Base-by-base conservation (phyloP, 768 basidiomycete species). In the Agaricus bisporus region DNA sequence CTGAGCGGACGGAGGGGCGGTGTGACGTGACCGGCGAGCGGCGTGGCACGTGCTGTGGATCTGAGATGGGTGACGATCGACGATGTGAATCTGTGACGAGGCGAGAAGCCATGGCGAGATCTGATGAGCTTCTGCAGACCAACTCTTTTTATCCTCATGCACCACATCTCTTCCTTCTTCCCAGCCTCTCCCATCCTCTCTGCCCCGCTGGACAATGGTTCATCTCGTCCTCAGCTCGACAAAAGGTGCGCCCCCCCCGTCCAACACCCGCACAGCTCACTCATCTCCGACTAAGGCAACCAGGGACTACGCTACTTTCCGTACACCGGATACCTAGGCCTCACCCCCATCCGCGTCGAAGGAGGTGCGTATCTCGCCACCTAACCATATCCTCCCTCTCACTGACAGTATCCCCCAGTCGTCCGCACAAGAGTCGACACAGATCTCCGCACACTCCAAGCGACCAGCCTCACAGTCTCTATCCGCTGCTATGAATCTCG, bases 401-500 rank as follows among this genome's bases (percentile, higher is more conserved):
- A 29, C 52, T 59, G 41, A 46, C 56, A 51, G 58, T 46, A 47
- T 28, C 15, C 44, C 50, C 26, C 63, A 88, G 82, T 85, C 63
- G 85, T 92, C 35, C 76, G 82, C 57, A 88, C 86, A 41, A 78
- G 74, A 57, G 70, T 85, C 49, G 89, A 91, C 60, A 77, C 78
- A 17, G 90, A 91, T 69, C 71, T 72, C 25, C 88, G 83, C 64
- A 77, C 75, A 15, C 73, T 94, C 51, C 80, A 72, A 9, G 83
- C 85, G 59, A 83, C 78, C 60, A 80, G 82, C 38, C 70, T 91
- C 60, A 76, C 79, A 48, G 75, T 95, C 60, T 79, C 83, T n/a
- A 79, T 93, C 41, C 80, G 89, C 41, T 93, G 90, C 68, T 91
- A 91, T 65, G 90, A 93, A 73, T 76, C 85, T 39, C 81, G 88